Base-by-base conservation (phyloP, 345 rosid species). In the Psidium guajava region DNA sequence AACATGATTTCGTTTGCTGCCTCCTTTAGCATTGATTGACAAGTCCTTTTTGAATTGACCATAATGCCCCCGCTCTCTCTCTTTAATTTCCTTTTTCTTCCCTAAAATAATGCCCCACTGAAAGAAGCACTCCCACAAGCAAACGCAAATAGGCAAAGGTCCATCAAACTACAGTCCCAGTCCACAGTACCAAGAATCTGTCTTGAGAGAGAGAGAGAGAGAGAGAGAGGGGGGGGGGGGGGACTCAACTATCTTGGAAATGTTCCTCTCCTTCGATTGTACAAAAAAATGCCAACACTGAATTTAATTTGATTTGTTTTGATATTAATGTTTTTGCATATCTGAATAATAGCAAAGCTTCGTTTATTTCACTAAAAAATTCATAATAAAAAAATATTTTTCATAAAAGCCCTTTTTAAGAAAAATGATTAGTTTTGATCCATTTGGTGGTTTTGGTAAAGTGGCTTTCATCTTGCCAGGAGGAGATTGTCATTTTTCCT, bases 361-460 rank as follows among this genome's bases (percentile, higher is more conserved):
- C 6, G 1, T n/a, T 14, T 0, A 0, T 27, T 14, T 27, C 4
- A 61, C 42, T 0, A 2, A 27, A 61, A 27, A 15, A 1, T 61
- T 61, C 40, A 28, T 28, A 2, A 61, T 13, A 12, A 7, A 61
- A 61, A 27, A 61, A 28, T 47, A 10, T 15, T 1, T 1, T 20
- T 54, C 8, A 61, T 53, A 16, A 59, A 13, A 27, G 13, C 10
- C 10, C 6, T 28, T 3, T 1, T 28, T 5, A 1, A 27, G 9
- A 28, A 61, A 61, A 28, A 3, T 28, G 0, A 3, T 28, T 61
- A 28, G 0, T 15, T 28, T 28, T 61, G 3, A 61, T 15, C 16
- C 1, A 1, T 28, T 61, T 28, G 0, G 1, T 28, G 0, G 5
- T 3, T 27, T 61, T 2, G 36, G 3, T 8, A 16, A 7, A 28